phyloP scores from a whole-genome alignment of 1,139 yeast genomes.

The Saccharomyces uvarum region DNA sequence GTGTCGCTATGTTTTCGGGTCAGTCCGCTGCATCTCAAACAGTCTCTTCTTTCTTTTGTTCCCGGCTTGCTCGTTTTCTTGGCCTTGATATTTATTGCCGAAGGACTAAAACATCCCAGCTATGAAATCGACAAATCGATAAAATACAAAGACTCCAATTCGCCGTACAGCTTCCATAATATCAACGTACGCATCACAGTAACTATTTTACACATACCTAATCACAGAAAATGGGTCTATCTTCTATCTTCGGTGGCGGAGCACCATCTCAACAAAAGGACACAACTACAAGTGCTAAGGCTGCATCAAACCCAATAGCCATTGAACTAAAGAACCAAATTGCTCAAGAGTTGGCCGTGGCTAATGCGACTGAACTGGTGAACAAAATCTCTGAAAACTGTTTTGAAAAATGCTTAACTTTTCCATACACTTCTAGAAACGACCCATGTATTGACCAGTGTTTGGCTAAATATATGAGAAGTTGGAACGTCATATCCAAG shows the following conservation, averaged over 20 bases:
- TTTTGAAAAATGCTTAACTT: slow-evolving; percentile 64
- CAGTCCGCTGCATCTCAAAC: too few species aligned
- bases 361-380: slow-evolving; percentile 81
- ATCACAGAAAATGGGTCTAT: slow-evolving; percentile 30
- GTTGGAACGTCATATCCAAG: slow-evolving; percentile 80
- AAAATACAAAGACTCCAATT: too few species aligned
- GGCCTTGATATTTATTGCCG: too few species aligned
- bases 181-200: not conserved
- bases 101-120: too few species aligned
- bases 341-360: slow-evolving; percentile 76
- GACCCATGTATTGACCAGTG: slow-evolving; percentile 65
- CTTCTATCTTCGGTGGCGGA: slow-evolving; percentile 39
- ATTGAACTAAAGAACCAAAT: slow-evolving; percentile 64
- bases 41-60: too few species aligned
- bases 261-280: slow-evolving; percentile 29
- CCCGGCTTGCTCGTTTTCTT: too few species aligned
- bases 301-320: slow-evolving; percentile 37
- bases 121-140: too few species aligned
- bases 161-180: too few species aligned
- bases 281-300: slow-evolving; percentile 19
- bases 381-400: slow-evolving; percentile 85
- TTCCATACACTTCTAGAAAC: slow-evolving; percentile 40
- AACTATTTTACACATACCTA: not conserved
- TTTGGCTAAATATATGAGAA: slow-evolving; percentile 78
- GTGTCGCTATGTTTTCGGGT: too few species aligned